These are phyloP conservation scores for Leccinum fuscescens DNA, from an alignment of 1,284 basidiomycete genomes.

Conservation along the genomic window DNA sequence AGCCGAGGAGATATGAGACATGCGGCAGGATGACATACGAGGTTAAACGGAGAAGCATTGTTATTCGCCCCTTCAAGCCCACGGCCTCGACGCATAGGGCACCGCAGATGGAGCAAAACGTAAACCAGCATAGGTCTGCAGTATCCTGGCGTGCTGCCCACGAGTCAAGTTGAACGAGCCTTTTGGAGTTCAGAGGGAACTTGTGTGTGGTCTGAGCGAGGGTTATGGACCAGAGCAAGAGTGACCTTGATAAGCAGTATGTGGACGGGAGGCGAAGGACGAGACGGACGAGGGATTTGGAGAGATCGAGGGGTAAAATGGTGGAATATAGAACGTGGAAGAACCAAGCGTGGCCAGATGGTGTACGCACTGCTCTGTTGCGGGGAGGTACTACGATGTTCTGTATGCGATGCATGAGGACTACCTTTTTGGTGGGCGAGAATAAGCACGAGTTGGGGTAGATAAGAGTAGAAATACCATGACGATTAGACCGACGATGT, in stretches of 20 bases:
- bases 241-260: constrained; percentile 53
- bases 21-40: constrained; percentile 43
- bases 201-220: constrained; percentile 53
- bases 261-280: constrained; percentile 61
- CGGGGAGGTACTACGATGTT: constrained; percentile 73
- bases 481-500: constrained; percentile 59
- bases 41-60: constrained; percentile 61
- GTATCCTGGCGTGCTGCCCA: constrained; percentile 55
- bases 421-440: constrained; percentile 40
- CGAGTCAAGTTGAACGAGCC: constrained; percentile 37
- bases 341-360: constrained; percentile 20
- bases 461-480: constrained; percentile 44
- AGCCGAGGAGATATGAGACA: neutral
- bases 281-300: constrained; percentile 55
- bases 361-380: constrained; percentile 30
- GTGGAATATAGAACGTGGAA: constrained; percentile 36
- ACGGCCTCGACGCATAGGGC: constrained; percentile 63
- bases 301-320: constrained; percentile 62
- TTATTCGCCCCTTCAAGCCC: constrained; percentile 62
- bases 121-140: constrained; percentile 66
- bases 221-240: constrained; percentile 55
- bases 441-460: neutral
- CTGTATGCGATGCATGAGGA: constrained; percentile 70
- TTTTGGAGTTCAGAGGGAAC: constrained; percentile 36
- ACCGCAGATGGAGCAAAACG: constrained; percentile 63